Evolutionary conservation across 805 yeast genomes (phyloP).

Genomic region (Wickerhamomyces rabaulensis): DNA sequence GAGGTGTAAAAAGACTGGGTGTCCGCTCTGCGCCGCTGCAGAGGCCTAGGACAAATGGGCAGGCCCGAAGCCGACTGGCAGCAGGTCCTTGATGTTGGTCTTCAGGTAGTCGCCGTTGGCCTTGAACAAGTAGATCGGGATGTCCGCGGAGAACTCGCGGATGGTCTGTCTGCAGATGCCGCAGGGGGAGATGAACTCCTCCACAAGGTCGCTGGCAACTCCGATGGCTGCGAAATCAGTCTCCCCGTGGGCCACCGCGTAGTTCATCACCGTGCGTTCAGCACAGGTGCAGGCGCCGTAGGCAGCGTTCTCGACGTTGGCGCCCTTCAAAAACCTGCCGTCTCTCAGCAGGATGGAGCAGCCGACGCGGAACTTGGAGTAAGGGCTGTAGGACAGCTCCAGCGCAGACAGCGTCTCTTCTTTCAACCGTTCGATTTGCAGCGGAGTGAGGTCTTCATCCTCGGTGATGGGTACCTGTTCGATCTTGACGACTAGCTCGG

Average conservation of each 20-base stretch:
- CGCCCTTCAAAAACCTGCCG: slow-evolving; percentile 58
- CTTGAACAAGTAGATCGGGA: slow-evolving; percentile 68
- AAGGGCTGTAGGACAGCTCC: slow-evolving; percentile 42
- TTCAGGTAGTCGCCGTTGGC: slow-evolving; percentile 42
- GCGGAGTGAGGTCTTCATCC: slow-evolving; percentile 5
- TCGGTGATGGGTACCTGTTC: slow-evolving; percentile 36
- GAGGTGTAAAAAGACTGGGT: too few relatives aligned
- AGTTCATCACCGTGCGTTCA: slow-evolving; percentile 60
- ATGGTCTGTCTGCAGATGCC: slow-evolving; percentile 92
- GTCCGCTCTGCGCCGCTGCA: too few relatives aligned
- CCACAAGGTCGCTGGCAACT: slow-evolving; percentile 53
- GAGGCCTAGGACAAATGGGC: slow-evolving; percentile 27
- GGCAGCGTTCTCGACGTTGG: slow-evolving; percentile 91
- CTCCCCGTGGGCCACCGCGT: slow-evolving; percentile 45
- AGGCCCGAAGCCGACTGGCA: slow-evolving; percentile 89
- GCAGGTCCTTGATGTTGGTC: slow-evolving; percentile 52
- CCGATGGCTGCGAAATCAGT: slow-evolving; percentile 53
- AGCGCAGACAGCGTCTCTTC: slow-evolving; percentile 31
- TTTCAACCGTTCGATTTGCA: slow-evolving; percentile 23
- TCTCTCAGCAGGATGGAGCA: slow-evolving; percentile 56
- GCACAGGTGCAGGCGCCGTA: slow-evolving; percentile 80
- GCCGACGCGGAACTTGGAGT: slow-evolving; percentile 63
- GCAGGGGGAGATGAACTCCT: slow-evolving; percentile 71
- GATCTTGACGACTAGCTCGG: not conserved
- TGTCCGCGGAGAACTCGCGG: slow-evolving; percentile 64